phyloP scores from a whole-genome alignment of 441 rosid genomes.

The Capsella rubella region DNA sequence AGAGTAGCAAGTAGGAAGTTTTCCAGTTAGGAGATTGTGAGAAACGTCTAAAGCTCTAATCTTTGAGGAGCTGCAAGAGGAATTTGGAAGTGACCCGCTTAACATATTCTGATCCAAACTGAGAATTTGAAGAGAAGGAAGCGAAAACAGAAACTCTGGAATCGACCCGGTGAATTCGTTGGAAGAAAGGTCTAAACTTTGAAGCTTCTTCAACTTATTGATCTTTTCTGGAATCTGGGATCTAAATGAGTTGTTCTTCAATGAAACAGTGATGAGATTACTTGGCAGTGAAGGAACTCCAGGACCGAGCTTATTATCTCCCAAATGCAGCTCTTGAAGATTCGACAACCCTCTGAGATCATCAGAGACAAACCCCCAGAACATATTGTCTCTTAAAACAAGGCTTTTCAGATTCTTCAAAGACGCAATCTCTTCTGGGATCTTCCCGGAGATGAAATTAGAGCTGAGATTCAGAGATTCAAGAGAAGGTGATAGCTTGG shows the following conservation, averaged over 20 bases:
- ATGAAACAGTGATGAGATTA: slow-evolving; percentile 50
- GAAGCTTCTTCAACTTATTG: slow-evolving; percentile 55
- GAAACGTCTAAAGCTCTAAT: slow-evolving; percentile 71
- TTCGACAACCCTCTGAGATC: slow-evolving; percentile 56
- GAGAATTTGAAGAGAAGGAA: slow-evolving; percentile 65
- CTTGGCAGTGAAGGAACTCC: slow-evolving; percentile 63
- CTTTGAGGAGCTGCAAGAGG: slow-evolving; percentile 56
- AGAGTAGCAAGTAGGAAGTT: slow-evolving; percentile 64
- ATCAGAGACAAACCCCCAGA: slow-evolving; percentile 72
- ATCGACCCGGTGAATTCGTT: slow-evolving; percentile 64
- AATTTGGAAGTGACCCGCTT: slow-evolving; percentile 61
- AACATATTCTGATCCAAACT: slow-evolving; percentile 63
- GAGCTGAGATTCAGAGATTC: slow-evolving; percentile 67
- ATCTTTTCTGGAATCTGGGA: slow-evolving; percentile 62
- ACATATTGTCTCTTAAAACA: slow-evolving; percentile 63
- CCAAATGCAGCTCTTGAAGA: slow-evolving; percentile 64
- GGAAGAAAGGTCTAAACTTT: slow-evolving; percentile 66
- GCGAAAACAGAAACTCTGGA: slow-evolving; percentile 67
- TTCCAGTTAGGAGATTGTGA: slow-evolving; percentile 73
- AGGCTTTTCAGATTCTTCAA: slow-evolving; percentile 60
- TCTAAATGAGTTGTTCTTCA: slow-evolving; percentile 72
- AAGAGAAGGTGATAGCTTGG: slow-evolving; percentile 58
- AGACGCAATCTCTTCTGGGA: slow-evolving; percentile 63
- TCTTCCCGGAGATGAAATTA: slow-evolving; percentile 72
- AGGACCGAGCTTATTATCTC: slow-evolving; percentile 70